These are phyloP conservation scores for Hymenoscyphus fraxineus DNA, from an alignment of 2,329 filamentous ascomycete genomes.

Conservation along the genomic window DNA sequence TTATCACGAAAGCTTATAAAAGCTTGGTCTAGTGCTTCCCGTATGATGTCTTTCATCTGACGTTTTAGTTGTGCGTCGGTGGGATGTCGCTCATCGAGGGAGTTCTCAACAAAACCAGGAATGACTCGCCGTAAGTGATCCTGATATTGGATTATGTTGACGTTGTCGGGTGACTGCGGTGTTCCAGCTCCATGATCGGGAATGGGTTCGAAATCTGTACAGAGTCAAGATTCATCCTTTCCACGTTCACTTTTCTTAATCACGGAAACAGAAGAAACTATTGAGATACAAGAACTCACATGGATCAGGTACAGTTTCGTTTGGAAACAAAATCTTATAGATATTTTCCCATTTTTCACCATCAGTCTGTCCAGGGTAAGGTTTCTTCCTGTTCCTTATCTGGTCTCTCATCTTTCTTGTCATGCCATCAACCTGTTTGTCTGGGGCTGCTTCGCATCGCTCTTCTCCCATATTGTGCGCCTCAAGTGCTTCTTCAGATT, in stretches of 20 bases:
- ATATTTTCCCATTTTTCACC: slow-evolving; percentile 24
- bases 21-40: too few species aligned
- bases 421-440: background rate
- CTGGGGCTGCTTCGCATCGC: background rate
- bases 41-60: too few species aligned
- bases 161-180: background rate
- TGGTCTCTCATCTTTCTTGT: slow-evolving; percentile 1
- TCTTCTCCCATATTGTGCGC: slow-evolving; percentile 19
- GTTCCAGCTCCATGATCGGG: background rate
- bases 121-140: background rate
- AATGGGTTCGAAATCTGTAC: background rate
- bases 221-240: too few species aligned
- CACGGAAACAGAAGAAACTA: background rate
- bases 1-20: too few species aligned
- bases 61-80: background rate
- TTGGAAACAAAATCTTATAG: slow-evolving; percentile 21
- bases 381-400: slow-evolving; percentile 21
- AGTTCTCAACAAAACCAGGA: background rate
- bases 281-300: slow-evolving; percentile 18
- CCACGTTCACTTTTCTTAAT: background rate
- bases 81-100: background rate
- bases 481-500: slow-evolving; percentile 17
- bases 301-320: slow-evolving; percentile 18
- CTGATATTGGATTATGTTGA: background rate
- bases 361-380: slow-evolving; percentile 14